These are phyloP conservation scores for Starmerella sp. DNA, from an alignment of 805 yeast genomes.

Conservation along the genomic window DNA sequence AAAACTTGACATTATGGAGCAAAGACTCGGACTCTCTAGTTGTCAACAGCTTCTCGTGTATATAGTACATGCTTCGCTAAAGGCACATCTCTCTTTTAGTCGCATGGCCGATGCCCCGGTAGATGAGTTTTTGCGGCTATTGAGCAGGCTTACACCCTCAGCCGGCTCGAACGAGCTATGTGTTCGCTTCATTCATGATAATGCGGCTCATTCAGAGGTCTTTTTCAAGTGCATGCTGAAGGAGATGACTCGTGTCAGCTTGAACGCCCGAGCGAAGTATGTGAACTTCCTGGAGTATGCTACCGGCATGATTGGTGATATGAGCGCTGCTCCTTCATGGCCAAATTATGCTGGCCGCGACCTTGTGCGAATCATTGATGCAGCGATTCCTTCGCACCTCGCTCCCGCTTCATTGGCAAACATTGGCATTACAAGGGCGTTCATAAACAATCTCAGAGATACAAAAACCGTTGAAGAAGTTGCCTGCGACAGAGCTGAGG, in stretches of 20 bases:
- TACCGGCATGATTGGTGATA: constrained; percentile 21
- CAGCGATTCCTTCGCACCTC: constrained; percentile 21
- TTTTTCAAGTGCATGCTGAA: constrained; percentile 57
- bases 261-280: constrained; percentile 54
- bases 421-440: constrained; percentile 15
- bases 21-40: no score
- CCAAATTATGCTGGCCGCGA: constrained; percentile 5
- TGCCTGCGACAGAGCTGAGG: neutral
- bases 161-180: constrained; percentile 23
- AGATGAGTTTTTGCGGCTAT: constrained; percentile 59
- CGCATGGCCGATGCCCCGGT: constrained; percentile 2
- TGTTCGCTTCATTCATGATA: constrained; percentile 22
- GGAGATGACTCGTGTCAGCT: constrained; percentile 34
- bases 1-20: no score
- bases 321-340: constrained; percentile 9
- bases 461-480: constrained; percentile 3
- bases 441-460: constrained; percentile 12
- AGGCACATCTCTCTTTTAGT: neutral
- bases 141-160: constrained; percentile 57
- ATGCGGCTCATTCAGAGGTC: constrained; percentile 54
- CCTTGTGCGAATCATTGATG: constrained; percentile 14
- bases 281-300: constrained; percentile 62
- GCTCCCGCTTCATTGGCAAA: constrained; percentile 24
- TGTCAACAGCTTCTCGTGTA: no score
- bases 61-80: no score